Conservation (phyloP, 306 rosid genomes). For the Herpetospermum pedunculosum region DNA sequence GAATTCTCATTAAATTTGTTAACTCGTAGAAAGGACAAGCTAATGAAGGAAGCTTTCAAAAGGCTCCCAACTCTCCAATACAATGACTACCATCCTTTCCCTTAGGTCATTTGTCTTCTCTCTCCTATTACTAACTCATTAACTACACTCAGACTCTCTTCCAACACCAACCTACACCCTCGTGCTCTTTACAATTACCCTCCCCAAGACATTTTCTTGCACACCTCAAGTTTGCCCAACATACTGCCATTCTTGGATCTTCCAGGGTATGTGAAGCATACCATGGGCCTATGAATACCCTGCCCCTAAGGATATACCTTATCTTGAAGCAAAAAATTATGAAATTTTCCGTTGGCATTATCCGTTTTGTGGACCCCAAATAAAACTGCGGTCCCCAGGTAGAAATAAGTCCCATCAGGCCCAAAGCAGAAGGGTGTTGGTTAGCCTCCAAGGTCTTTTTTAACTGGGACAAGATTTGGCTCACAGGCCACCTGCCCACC, state of each 20-base stretch:
- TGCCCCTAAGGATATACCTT: background rate
- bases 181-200: background rate
- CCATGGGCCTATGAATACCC: background rate
- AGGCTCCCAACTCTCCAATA: background rate
- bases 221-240: background rate
- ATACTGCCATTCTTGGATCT: background rate
- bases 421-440: background rate
- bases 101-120: background rate
- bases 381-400: background rate
- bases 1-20: background rate
- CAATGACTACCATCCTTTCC: background rate
- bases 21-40: background rate
- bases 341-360: background rate
- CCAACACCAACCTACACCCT: background rate
- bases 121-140: background rate
- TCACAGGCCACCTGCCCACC: background rate
- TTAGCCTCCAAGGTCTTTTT: background rate
- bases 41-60: background rate
- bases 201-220: background rate
- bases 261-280: background rate
- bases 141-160: background rate
- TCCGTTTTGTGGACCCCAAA: background rate
- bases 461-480: background rate
- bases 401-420: background rate
- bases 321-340: background rate